Percentiles rank a stretch among this genome's conserved stretches.
phyloP scores from a whole-genome alignment of 768 basidiomycete species.

The Termitomyces heimii region DNA sequence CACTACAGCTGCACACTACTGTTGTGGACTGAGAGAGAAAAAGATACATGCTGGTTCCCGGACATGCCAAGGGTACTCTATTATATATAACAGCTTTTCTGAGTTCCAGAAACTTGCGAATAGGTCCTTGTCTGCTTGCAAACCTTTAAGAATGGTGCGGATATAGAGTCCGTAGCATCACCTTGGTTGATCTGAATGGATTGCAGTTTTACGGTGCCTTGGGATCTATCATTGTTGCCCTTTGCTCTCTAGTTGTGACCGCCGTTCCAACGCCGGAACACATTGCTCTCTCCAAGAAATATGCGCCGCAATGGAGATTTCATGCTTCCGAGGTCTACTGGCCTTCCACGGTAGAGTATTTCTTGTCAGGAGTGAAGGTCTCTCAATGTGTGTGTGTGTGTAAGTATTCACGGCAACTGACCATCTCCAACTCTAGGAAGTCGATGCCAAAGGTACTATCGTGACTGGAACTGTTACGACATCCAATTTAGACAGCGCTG shows the following conservation, averaged over 20 bases:
- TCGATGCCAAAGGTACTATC: constrained; percentile 9
- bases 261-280: constrained; percentile 10
- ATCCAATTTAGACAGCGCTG: constrained; percentile 6
- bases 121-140: not conserved
- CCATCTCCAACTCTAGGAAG: constrained; percentile 1
- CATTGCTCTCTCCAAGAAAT: constrained; percentile 13
- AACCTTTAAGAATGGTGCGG: not conserved
- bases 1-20: not conserved
- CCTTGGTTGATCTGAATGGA: not conserved
- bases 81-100: not conserved
- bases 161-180: not conserved
- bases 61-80: not conserved
- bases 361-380: constrained; percentile 13
- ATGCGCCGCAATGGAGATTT: constrained; percentile 14
- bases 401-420: not conserved
- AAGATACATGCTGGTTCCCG: not conserved
- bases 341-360: constrained; percentile 14
- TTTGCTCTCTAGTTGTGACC: not conserved
- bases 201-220: not conserved
- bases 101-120: not conserved
- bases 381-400: not conserved
- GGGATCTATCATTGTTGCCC: constrained; percentile 1
- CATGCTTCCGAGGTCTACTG: constrained; percentile 12
- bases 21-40: not conserved
- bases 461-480: constrained; percentile 4